Base-by-base conservation (phyloP, 2,329 filamentous ascomycete genomes). In the Nemania sp. region DNA sequence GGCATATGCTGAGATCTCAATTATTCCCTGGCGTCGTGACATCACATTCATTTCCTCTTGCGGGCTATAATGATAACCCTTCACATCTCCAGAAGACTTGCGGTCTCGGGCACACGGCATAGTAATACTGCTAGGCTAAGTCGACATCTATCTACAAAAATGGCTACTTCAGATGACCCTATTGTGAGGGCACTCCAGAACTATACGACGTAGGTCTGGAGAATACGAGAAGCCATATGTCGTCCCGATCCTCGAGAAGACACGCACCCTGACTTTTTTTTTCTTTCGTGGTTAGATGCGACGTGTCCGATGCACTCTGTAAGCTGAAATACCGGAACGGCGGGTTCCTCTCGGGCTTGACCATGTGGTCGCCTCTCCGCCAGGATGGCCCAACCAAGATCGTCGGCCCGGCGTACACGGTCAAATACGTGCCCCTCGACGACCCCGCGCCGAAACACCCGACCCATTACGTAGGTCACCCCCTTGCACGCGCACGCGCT, bases 321-420 rank as follows among this genome's bases (percentile, higher is more conserved):
- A 87, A 87, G 74, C 79, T 87, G 51, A 80, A 82, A 51, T 76
- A 79, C 60, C 80, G 76, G 67, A 77, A 86, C 71, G 86, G 86
- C 69, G 86, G 86, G 51, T 88, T 88, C 75, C 79, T 88, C 1
- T 80, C 83, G 2, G 85, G 85, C 13, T 77, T 88, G 55, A 84
- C 82, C 27, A 84, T 88, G 81, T 87, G 82, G 80, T 88, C 86
- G 2, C 86, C 86, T 1, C 76, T 81, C 57, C 82, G 82, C 45
- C 85, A 87, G 77, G 80, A 80, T 22, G 85, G 85, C 5, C 70
- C 77, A 11, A 85, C 85, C 47, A 87, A 85, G 75, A 84, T 88
- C 63, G 79, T 86, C 22, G 86, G 86, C 3, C 85, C 83, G 11
- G 86, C 85, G 5, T 87, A 86, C 70, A 88, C 85, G 0, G 86